A percentile compares a stretch with the other conserved stretches of the same genome.
phyloP scores from a whole-genome alignment of 1,139 yeast species.

The Spencermartinsiella ligniputridi region DNA sequence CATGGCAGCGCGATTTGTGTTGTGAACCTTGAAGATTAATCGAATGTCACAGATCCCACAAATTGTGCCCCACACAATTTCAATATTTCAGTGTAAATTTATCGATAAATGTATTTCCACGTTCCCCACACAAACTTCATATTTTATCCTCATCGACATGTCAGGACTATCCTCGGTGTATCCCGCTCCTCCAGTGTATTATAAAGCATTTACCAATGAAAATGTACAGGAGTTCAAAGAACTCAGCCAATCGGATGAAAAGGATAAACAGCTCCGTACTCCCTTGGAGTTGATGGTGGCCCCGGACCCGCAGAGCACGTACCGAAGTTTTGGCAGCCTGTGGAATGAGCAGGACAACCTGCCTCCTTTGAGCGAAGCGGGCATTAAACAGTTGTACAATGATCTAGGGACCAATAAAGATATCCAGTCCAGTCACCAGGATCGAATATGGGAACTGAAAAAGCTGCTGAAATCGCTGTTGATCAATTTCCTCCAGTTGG shows the following conservation, averaged over 20 bases:
- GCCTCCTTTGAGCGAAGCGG: slow-evolving; percentile 62
- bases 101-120: too few species aligned
- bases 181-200: slow-evolving; percentile 84
- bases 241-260: slow-evolving; percentile 16
- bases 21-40: too few species aligned
- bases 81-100: too few species aligned
- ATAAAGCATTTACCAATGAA: slow-evolving; percentile 60
- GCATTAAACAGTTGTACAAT: slow-evolving; percentile 61
- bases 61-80: too few species aligned
- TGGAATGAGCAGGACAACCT: slow-evolving; percentile 75
- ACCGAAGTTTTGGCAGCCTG: slow-evolving; percentile 74
- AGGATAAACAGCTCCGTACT: slow-evolving; percentile 3
- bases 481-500: slow-evolving; percentile 65
- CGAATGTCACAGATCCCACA: too few species aligned
- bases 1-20: too few species aligned
- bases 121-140: too few species aligned
- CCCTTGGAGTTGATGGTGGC: slow-evolving; percentile 49
- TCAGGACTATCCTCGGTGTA: slow-evolving; percentile 55
- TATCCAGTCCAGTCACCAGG: slow-evolving; percentile 21
- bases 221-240: slow-evolving; percentile 43
- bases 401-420: slow-evolving; percentile 16
- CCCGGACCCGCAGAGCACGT: slow-evolving; percentile 49
- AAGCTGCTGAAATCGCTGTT: slow-evolving; percentile 64
- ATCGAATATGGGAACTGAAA: slow-evolving; percentile 63
- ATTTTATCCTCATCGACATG: too few species aligned